Base-by-base conservation (phyloP, 176 grass and related monocot species). In the Echinochloa phyllopogon region DNA sequence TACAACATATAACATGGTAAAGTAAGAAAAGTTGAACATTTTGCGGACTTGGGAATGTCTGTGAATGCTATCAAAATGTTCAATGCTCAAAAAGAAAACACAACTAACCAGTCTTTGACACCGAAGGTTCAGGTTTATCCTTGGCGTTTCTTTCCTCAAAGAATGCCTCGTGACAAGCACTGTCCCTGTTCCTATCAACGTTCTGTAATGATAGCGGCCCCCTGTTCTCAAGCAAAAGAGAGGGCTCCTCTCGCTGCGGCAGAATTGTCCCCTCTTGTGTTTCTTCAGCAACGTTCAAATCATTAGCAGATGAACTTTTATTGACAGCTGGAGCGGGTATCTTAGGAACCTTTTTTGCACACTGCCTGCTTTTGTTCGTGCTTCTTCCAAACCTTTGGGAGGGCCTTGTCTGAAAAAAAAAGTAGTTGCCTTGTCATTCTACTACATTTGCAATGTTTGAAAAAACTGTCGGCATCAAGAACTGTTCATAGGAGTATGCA, bases 61-160 rank as follows among this genome's bases (percentile, higher is more conserved):
- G 2, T 42, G 38, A 69, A 3, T 55, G 49, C 33, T 21, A 40
- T 3, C 11, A 25, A 25, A 15, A 77, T 77, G 33, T 57, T 69
- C 13, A 69, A 21, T 78, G n/a, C 15, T 47, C 25, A 23, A 51
- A 68, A 24, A 23, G 0, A n/a, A 24, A 38, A 50, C 18, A 2
- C 7, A 52, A 65, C 82, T 84, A 68, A 89, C 87, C 87, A 74
- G n/a, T 52, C 57, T 90, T 86, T 86, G 72, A 82, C 12, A 67
- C 83, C 50, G 57, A 44, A 45, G 65, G 29, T 64, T 71, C 51
- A 64, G 69, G 41, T 60, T 23, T 36, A 24, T 69, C 75, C 65
- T 23, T 65, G 21, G 48, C 14, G 8, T 68, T 80, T 75, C 55
- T 82, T 75, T 83, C 75, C 36, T 49, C 37, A 49, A 81, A 62